These are phyloP conservation scores for Tetracentron sinense DNA, from an alignment of 164 flowering plant genomes.

Conservation along the genomic window DNA sequence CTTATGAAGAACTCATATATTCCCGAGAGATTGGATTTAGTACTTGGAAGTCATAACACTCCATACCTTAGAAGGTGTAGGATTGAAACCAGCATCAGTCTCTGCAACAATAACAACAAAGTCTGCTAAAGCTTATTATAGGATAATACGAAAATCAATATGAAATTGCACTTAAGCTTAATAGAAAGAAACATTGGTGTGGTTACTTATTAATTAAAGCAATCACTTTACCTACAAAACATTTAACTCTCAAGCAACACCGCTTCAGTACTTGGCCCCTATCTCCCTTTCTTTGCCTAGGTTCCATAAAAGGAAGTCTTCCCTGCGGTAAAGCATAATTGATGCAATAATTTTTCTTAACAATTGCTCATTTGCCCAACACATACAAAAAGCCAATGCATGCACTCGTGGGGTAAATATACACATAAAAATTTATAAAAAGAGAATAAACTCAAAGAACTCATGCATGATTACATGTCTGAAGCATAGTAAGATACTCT, in stretches of 20 bases:
- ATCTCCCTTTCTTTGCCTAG: conserved; percentile 43
- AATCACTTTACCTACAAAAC: conserved; percentile 60
- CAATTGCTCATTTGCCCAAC: background rate
- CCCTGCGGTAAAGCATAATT: conserved; percentile 27
- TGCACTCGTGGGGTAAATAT: too few relatives aligned
- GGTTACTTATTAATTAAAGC: background rate
- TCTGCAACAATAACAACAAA: conserved; percentile 44
- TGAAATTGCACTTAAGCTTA: background rate
- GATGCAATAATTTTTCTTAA: background rate
- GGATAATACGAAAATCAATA: background rate
- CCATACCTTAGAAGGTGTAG: conserved; percentile 69
- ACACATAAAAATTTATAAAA: too few relatives aligned
- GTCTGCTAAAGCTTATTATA: background rate
- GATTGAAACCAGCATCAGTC: conserved; percentile 80
- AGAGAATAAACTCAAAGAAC: too few relatives aligned
- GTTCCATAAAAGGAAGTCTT: conserved; percentile 79
- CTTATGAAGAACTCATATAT: too few relatives aligned
- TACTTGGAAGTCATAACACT: too few relatives aligned
- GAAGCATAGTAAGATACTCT: too few relatives aligned
- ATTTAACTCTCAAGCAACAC: conserved; percentile 64
- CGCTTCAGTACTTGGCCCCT: conserved; percentile 48
- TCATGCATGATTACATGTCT: too few relatives aligned
- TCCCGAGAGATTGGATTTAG: too few relatives aligned
- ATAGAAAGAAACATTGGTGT: background rate
- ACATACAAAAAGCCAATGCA: too few relatives aligned